Base-by-base conservation (phyloP, 345 rosid species). In the Salix suchowensis region DNA sequence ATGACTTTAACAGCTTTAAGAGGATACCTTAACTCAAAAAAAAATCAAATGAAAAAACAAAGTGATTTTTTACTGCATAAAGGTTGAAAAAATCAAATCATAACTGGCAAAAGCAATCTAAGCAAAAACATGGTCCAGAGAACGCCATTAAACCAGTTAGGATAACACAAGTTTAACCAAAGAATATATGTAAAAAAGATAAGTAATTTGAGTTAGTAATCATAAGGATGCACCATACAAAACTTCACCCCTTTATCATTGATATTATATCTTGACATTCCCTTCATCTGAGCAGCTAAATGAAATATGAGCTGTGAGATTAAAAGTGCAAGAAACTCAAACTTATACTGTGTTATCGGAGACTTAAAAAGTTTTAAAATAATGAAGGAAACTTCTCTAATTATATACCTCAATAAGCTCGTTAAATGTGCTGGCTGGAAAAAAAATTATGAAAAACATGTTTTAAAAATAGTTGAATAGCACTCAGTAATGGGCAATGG, bases 1-100 rank as follows among this genome's bases (percentile, higher is more conserved):
- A 95, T 95, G 28, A 95, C 98, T 73, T 86, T 95, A 70, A 90
- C 98, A 76, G 97, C 97, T 82, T 95, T 95, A 75, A 95, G 76
- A 0, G 98, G 98, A 76, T 86, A 95, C 89, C 98, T 95, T 26
- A 9, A 70, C 28, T 76, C 50, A 62, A 60, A 14, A 28, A 68
- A 66, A 52, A 30, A 34, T 5, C 30, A 48, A 65, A 3, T 16
- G 65, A 67, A 34, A 30, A 12, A 46, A 23, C 18, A 40, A 61
- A 65, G 61, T 12, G 16, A 42, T 65, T 24, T 36, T 14, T 21
- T 23, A 58, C 13, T 24, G 42, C 6, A 44, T 69, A 14, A 65
- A 2, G n/a, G 39, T 13, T 32, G 65, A 65, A 16, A 62, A 46
- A 26, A 61, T 42, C 9, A 5, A 14, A 40, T 34, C 23, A 42